Conservation (phyloP, 140 eudicot species). For the Cichorium intybus region DNA sequence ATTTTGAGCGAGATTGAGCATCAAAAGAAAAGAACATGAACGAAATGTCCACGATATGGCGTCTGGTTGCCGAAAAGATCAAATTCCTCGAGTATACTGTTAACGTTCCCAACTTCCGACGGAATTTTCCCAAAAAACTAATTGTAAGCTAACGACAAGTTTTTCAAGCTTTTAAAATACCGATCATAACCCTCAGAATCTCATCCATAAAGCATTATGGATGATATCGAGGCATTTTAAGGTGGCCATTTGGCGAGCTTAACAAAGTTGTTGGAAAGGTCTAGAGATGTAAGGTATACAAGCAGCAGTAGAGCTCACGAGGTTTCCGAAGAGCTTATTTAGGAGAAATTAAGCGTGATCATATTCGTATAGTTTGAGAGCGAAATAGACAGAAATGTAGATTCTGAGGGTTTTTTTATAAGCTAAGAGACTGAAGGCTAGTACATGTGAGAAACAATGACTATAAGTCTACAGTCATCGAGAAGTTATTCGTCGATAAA, state of each 20-base stretch:
- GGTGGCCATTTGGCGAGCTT: slow-evolving; percentile 52
- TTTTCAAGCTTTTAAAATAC: slow-evolving; percentile 45
- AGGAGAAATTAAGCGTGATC: slow-evolving; percentile 52
- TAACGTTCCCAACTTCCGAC: slow-evolving; percentile 45
- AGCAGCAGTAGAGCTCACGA: slow-evolving; percentile 36
- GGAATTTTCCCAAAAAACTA: slow-evolving; percentile 69
- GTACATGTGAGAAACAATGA: slow-evolving; percentile 40
- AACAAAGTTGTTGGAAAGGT: slow-evolving; percentile 50
- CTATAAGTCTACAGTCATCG: slow-evolving; percentile 35
- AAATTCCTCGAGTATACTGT: slow-evolving; percentile 58
- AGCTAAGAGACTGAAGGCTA: slow-evolving; percentile 35
- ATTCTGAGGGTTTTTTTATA: slow-evolving; percentile 50
- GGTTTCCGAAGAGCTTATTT: slow-evolving; percentile 55
- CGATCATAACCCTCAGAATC: slow-evolving; percentile 56
- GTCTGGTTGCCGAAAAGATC: slow-evolving; percentile 58
- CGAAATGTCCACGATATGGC: slow-evolving; percentile 55
- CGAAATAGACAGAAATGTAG: slow-evolving; percentile 38
- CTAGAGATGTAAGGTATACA: slow-evolving; percentile 53
- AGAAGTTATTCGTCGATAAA: slow-evolving; percentile 55
- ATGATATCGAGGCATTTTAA: slow-evolving; percentile 48
- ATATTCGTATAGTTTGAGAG: slow-evolving; percentile 57
- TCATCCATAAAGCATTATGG: slow-evolving; percentile 43
- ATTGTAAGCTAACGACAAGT: slow-evolving; percentile 53
- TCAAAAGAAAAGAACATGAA: slow-evolving; percentile 52
- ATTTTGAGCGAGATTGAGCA: slow-evolving; percentile 58